Base-by-base conservation (phyloP, 768 basidiomycete species). In the Gloeopeniophorella convolvens region DNA sequence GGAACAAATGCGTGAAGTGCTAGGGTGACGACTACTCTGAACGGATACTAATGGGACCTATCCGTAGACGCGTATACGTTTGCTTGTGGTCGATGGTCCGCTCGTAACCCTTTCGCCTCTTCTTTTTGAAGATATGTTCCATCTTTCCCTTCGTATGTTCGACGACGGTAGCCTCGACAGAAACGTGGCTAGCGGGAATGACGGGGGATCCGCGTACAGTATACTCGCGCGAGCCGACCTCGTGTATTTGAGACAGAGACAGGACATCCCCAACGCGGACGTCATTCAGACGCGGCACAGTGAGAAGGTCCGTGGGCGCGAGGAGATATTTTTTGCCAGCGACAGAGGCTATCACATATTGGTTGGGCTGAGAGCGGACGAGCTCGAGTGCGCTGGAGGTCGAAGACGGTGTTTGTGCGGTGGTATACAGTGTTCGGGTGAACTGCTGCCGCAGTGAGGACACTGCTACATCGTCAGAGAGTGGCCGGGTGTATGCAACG, bases 21-120 rank as follows among this genome's bases (percentile, higher is more conserved):
- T 66, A 64, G 40, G 64, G 66, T 51, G 61, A 57, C 28, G 61
- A 55, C 36, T 60, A 56, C 54, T 45, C 49, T 18, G 42, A n/a
- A 42, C 24, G 32, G 52, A 85, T 67, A 43, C 73, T 65, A 57
- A 99, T 92, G 39, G 84, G 76, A 16, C 93, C 92, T 57, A 99
- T 86, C 44, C 94, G 78, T 51, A 99, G 76, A 63, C 93, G 80
- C n/a, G 95, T 98, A 72, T 89, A 98, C 2, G 85, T 87, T 64
- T 93, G 91, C 68, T 97, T 98, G 67, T 91, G 85, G 65, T 81
- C 78, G 57, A 97, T 89, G 7, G 89, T 92, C 70, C 90, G 89
- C 70, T 88, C 81, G 71, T 98, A 98, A 9, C 95, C 93, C 74
- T 98, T 97, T 82, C 96, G 83, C 70, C 93, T 73, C 75, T 98